phyloP scores from a whole-genome alignment of 768 basidiomycete species.

The Daedaleopsis nitida region DNA sequence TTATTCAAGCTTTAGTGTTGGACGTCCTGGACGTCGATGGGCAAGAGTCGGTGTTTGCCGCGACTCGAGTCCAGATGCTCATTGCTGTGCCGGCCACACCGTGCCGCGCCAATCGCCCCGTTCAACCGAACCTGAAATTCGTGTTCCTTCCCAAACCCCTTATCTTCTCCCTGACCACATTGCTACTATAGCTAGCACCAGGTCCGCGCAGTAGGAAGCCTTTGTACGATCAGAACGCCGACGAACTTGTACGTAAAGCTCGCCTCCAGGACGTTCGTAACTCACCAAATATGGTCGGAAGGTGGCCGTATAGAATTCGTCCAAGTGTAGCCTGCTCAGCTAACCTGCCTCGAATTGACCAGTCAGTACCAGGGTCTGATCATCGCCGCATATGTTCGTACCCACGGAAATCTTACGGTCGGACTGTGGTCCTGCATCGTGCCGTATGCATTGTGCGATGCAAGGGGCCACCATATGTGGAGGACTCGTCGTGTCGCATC shows the following conservation, averaged over 20 bases:
- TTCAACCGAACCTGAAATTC: not conserved
- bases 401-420: not conserved
- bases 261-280: not conserved
- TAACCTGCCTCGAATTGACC: not conserved
- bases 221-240: not conserved
- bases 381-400: not conserved
- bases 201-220: not conserved
- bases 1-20: not conserved
- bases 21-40: not conserved
- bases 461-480: no score
- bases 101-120: not conserved
- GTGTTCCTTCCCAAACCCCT: not conserved
- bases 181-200: not conserved
- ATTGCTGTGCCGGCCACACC: not conserved
- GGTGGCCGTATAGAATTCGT: not conserved
- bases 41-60: not conserved
- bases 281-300: not conserved
- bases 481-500: not conserved
- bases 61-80: not conserved
- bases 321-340: not conserved
- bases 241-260: not conserved
- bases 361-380: not conserved
- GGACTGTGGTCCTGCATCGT: slow-evolving; percentile 8
- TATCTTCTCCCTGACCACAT: no score
- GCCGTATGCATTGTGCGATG: not conserved